A percentile compares a stretch with the other conserved stretches of the same genome.
Conservation (phyloP, 345 rosid genomes). For the Dimocarpus longan region DNA sequence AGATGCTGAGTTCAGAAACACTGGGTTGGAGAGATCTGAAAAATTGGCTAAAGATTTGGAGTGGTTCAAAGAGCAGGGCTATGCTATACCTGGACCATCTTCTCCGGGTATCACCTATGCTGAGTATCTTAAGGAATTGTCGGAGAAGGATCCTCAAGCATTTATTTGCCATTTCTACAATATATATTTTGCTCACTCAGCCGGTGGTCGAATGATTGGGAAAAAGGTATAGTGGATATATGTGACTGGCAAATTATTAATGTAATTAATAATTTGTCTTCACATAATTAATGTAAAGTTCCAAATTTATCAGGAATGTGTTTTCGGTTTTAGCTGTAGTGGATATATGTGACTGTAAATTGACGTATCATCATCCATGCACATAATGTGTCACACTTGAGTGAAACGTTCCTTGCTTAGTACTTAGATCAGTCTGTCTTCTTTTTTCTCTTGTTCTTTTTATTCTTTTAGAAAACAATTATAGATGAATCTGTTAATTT, state of each 20-base stretch:
- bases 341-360: not conserved
- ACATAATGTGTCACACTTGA: not conserved
- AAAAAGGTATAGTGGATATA: too few species aligned
- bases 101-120: constrained; percentile 72
- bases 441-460: too few species aligned
- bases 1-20: constrained; percentile 88
- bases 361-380: not conserved
- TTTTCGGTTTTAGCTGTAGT: not conserved
- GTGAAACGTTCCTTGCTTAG: not conserved
- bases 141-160: constrained; percentile 91
- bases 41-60: constrained; percentile 70
- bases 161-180: constrained; percentile 98
- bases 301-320: not conserved
- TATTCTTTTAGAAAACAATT: too few species aligned
- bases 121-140: constrained; percentile 57
- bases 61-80: constrained; percentile 92
- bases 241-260: too few species aligned
- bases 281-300: not conserved
- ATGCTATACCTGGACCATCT: constrained; percentile 78
- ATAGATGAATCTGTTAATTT: not conserved
- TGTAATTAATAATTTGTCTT: too few species aligned
- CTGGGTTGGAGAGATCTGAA: constrained; percentile 82
- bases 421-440: not conserved
- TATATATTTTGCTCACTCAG: constrained; percentile 86
- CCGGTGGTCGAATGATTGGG: constrained; percentile 98